phyloP scores from a whole-genome alignment of 148 eudicot genomes.

The Persicaria tinctoria region DNA sequence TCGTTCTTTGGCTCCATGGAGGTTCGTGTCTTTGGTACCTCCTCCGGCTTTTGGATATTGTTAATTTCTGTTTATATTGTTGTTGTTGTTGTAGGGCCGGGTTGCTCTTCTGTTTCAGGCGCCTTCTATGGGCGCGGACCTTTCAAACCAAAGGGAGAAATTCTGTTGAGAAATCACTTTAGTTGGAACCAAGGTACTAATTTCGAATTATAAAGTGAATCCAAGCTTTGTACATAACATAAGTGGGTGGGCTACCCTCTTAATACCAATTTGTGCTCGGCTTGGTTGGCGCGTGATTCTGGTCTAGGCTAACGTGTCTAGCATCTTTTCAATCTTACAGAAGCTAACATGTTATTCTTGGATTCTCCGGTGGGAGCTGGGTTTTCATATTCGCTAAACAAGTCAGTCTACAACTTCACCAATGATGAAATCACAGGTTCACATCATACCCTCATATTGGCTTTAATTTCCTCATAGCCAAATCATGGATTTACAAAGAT shows the following conservation, averaged over 20 bases:
- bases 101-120: not conserved
- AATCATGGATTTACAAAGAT: not conserved
- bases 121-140: not conserved
- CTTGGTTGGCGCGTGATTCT: too few relatives aligned
- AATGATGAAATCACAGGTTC: constrained; percentile 13
- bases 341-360: constrained; percentile 12
- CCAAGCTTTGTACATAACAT: too few relatives aligned
- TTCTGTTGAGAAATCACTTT: not conserved
- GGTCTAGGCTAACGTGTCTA: not conserved
- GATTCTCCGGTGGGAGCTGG: constrained; percentile 9
- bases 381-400: not conserved
- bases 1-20: constrained; percentile 12
- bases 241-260: too few relatives aligned
- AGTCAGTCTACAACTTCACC: not conserved
- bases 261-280: too few relatives aligned
- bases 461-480: not conserved
- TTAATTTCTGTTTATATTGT: not conserved
- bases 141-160: not conserved
- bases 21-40: not conserved
- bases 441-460: not conserved
- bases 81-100: constrained; percentile 3
- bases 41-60: not conserved
- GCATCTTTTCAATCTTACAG: not conserved
- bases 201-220: too few relatives aligned
- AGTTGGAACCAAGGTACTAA: constrained; percentile 11